Percentiles rank a stretch among this genome's conserved stretches.
These are phyloP conservation scores for Rhizophagus clarus DNA, from an alignment of 192 early-diverging fungal species.

Conservation along the genomic window DNA sequence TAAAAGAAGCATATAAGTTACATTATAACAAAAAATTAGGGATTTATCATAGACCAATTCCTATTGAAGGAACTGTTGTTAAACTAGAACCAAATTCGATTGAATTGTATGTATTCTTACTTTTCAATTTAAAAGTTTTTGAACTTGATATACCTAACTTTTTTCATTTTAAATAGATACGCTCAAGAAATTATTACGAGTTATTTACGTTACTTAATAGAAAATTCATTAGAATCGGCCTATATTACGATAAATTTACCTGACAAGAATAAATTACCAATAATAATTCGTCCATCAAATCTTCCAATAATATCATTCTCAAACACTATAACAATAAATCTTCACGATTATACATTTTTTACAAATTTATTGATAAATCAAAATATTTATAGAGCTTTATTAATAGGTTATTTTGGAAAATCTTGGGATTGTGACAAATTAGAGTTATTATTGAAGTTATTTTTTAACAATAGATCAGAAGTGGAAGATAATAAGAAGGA, in stretches of 20 bases:
- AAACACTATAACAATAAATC: slow-evolving; percentile 7
- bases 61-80: slow-evolving; percentile 31
- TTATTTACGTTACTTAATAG: slow-evolving; percentile 19
- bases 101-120: slow-evolving; percentile 6
- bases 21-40: slow-evolving; percentile 46
- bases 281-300: background rate
- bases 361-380: slow-evolving; percentile 32
- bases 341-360: slow-evolving; percentile 35
- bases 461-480: background rate
- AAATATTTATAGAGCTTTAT: slow-evolving; percentile 21
- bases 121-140: background rate
- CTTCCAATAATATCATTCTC: background rate
- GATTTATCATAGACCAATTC: slow-evolving; percentile 54
- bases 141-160: background rate
- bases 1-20: slow-evolving; percentile 51
- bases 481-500: background rate
- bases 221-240: background rate
- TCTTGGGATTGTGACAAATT: slow-evolving; percentile 32
- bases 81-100: slow-evolving; percentile 30
- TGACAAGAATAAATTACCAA: slow-evolving; percentile 11
- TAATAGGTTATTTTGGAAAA: slow-evolving; percentile 32
- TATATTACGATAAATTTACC: slow-evolving; percentile 26
- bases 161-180: slow-evolving; percentile 13
- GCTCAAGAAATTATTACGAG: slow-evolving; percentile 24
- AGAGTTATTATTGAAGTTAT: background rate